phyloP scores from a whole-genome alignment of 2,329 filamentous ascomycete species.

The Penicillium sp. region DNA sequence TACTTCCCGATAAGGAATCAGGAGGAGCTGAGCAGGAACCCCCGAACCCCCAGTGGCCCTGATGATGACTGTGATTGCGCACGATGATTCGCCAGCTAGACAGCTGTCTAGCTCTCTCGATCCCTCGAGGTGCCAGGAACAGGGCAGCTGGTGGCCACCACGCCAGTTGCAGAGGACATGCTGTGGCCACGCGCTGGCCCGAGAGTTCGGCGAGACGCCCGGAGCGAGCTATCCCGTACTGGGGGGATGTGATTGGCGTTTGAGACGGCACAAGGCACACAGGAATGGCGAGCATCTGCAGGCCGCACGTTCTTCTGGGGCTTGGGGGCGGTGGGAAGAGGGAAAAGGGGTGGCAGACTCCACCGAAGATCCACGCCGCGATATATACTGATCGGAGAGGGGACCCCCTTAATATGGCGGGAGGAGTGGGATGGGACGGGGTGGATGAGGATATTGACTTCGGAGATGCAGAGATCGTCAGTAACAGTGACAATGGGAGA shows the following conservation, averaged over 20 bases:
- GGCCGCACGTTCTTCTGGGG: neutral
- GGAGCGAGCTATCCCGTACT: neutral
- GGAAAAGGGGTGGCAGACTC: slow-evolving; percentile 1
- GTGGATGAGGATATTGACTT: no score
- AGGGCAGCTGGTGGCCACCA: neutral
- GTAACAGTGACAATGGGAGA: no score
- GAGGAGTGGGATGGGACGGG: no score
- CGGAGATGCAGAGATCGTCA: no score
- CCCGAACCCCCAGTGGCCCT: neutral
- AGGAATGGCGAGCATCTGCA: neutral
- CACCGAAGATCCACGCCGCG: slow-evolving; percentile 2
- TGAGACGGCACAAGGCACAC: neutral
- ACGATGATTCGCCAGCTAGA: neutral
- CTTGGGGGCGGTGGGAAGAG: neutral
- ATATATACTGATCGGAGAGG: slow-evolving; percentile 1
- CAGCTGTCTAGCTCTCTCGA: neutral
- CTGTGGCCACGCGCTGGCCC: slow-evolving; percentile 5
- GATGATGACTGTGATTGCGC: neutral
- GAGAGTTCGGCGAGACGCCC: slow-evolving; percentile 3
- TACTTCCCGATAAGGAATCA: neutral
- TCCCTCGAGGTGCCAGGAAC: neutral
- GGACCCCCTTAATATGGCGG: no score
- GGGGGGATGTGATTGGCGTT: neutral
- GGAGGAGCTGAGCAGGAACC: neutral
- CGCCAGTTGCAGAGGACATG: neutral